These are phyloP conservation scores for Gentiana macrophylla DNA, from an alignment of 257 asterid species.

Conservation along the genomic window DNA sequence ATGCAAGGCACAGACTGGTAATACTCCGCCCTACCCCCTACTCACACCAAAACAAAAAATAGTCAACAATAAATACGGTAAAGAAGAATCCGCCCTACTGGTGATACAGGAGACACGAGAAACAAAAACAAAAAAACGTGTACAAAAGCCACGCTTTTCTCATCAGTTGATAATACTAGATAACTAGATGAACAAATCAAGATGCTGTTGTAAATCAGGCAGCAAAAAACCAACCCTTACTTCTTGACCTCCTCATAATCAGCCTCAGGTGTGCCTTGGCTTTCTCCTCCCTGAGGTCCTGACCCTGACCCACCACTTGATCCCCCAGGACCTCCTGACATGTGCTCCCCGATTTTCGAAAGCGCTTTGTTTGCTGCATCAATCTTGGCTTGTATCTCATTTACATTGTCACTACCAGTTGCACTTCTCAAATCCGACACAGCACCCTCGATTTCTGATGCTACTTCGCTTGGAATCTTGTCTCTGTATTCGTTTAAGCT, in stretches of 20 bases:
- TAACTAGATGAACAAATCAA: too few species aligned
- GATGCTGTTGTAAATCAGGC: too few species aligned
- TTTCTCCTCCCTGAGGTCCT: constrained; percentile 54
- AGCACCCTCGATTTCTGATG: constrained; percentile 50
- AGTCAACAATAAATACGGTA: too few species aligned
- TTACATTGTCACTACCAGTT: constrained; percentile 27
- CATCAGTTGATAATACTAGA: too few species aligned
- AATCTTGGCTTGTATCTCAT: constrained; percentile 52
- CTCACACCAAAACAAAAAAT: too few species aligned
- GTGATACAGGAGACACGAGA: too few species aligned
- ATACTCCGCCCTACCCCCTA: too few species aligned
- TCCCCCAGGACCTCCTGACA: constrained; percentile 36
- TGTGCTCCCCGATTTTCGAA: constrained; percentile 82
- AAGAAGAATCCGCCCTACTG: too few species aligned
- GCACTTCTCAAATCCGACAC: constrained; percentile 52
- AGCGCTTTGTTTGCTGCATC: constrained; percentile 68
- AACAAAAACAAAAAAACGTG: too few species aligned
- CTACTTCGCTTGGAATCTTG: constrained; percentile 61
- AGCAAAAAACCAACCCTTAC: constrained; percentile 12
- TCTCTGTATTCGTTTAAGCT: constrained; percentile 57
- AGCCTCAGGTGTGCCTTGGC: constrained; percentile 45
- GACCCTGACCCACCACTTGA: constrained; percentile 23
- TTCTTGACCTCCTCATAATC: constrained; percentile 83
- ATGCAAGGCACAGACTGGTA: too few species aligned
- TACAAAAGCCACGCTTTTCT: too few species aligned